Conservation (phyloP, 208 protist genomes). For the Wallacemonas collosoma region DNA sequence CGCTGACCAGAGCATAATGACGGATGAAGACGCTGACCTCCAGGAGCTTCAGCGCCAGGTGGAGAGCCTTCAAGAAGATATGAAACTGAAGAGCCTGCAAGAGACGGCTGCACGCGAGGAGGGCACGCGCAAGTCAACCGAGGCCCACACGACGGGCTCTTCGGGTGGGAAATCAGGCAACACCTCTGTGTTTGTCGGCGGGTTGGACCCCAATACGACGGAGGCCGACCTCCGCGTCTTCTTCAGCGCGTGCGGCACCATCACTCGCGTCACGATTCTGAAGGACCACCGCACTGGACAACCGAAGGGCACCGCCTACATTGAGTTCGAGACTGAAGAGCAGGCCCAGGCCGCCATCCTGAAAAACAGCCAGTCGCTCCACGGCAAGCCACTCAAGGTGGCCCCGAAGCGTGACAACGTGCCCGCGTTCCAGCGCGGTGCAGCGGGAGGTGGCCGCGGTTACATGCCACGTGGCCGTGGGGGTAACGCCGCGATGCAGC, state of each 20-base stretch:
- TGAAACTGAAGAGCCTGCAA: constrained; percentile 80
- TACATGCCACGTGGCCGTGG: constrained; percentile 34
- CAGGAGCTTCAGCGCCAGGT: constrained; percentile 83
- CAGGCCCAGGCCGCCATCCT: constrained; percentile 80
- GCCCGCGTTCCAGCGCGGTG: constrained; percentile 76
- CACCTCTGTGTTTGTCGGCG: constrained; percentile 92
- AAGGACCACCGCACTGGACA: constrained; percentile 88
- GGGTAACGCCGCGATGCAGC: constrained; percentile 41
- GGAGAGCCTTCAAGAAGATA: constrained; percentile 83
- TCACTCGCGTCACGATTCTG: constrained; percentile 92
- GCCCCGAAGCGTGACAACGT: constrained; percentile 88
- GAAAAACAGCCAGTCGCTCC: constrained; percentile 86
- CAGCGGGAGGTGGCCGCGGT: constrained; percentile 40
- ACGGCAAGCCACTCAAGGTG: constrained; percentile 84
- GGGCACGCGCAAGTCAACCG: constrained; percentile 71
- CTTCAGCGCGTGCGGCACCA: constrained; percentile 88
- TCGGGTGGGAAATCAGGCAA: constrained; percentile 49
- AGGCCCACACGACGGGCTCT: constrained; percentile 11
- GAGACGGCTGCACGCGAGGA: constrained; percentile 84
- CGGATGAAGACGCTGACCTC: constrained; percentile 67
- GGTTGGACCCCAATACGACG: constrained; percentile 86
- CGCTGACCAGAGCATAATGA: constrained; percentile 26
- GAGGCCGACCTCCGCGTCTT: constrained; percentile 92
- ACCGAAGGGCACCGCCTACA: constrained; percentile 93
- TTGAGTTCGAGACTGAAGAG: constrained; percentile 90